Base-by-base conservation (phyloP, 169 alveolate species). In the Plasmodium yoelii region DNA sequence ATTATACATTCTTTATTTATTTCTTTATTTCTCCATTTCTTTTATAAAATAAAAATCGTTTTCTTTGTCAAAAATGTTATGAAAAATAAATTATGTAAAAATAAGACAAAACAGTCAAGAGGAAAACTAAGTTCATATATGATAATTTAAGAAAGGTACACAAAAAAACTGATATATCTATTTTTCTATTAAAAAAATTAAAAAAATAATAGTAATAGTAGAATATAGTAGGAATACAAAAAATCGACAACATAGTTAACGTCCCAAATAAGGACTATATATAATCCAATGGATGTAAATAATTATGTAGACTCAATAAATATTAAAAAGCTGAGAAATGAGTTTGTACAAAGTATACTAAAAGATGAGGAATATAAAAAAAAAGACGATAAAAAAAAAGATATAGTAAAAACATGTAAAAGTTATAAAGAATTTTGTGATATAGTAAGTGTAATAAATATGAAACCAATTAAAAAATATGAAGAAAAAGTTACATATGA, bases 361-460 rank as follows among this genome's bases (percentile, higher is more conserved):
- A 34, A 67, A 68, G 90, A 82, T 53, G 90, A 82, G 47, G 90
- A 82, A 12, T 82, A 68, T 47, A 65, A 69, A 68, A 65, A 68
- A 57, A 82, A 82, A 56, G 90, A 82, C 49, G 90, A 82, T 19
- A 82, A 82, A 69, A 82, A 82, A 68, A 82, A 82, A 55, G 90
- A 82, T 55, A 82, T 82, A 3, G 90, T 82, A 5, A 82, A 82
- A 49, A 39, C 75, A 8, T 82, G 90, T 26, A 82, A 82, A 15
- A 82, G 90, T 34, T 82, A 82, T 61, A 82, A 82, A 82, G 90
- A 82, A 12, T 82, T 82, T 22, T 82, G 90, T 71, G 49, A 82
- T 61, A 82, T 82, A 24, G 90, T 82, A 13, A 57, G 67, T 19
- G 53, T 57, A 18, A 73, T 82, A 19, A 82, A 68, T 82, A 82